A percentile compares a stretch with the other conserved stretches of the same genome.
These are phyloP conservation scores for Agaricus sinodeliciosus DNA, from an alignment of 768 basidiomycete genomes.

Conservation along the genomic window DNA sequence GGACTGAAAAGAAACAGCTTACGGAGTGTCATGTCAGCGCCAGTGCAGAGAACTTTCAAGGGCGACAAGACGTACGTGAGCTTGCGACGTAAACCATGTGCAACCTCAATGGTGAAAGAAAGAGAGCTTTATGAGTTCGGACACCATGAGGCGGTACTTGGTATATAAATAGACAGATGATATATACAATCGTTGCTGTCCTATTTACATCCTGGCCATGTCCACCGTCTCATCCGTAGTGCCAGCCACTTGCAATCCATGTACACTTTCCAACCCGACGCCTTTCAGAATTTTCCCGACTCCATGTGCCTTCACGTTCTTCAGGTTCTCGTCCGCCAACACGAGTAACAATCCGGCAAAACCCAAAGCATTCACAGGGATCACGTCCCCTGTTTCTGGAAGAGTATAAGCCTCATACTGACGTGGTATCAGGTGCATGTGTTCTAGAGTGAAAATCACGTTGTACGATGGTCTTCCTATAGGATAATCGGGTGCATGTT, in stretches of 20 bases:
- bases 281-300: conserved; percentile 54
- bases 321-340: conserved; percentile 73
- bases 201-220: not conserved
- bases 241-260: conserved; percentile 57
- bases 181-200: too few species aligned
- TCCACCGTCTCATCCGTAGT: conserved; percentile 19
- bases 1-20: conserved; percentile 9
- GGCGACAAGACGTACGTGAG: not conserved
- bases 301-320: conserved; percentile 57
- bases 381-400: conserved; percentile 40
- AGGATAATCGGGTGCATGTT: conserved; percentile 59
- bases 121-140: too few species aligned
- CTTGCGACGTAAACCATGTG: too few species aligned
- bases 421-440: conserved; percentile 84
- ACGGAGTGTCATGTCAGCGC: not conserved
- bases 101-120: too few species aligned
- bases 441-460: conserved; percentile 71
- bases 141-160: too few species aligned
- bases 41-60: not conserved
- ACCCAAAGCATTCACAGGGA: conserved; percentile 83
- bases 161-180: too few species aligned
- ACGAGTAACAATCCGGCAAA: conserved; percentile 88
- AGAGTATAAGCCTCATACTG: conserved; percentile 52
- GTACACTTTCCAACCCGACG: conserved; percentile 62
- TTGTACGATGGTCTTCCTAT: conserved; percentile 74